phyloP scores from a whole-genome alignment of 2,329 filamentous ascomycete species.

The Aspergillus uvarum region DNA sequence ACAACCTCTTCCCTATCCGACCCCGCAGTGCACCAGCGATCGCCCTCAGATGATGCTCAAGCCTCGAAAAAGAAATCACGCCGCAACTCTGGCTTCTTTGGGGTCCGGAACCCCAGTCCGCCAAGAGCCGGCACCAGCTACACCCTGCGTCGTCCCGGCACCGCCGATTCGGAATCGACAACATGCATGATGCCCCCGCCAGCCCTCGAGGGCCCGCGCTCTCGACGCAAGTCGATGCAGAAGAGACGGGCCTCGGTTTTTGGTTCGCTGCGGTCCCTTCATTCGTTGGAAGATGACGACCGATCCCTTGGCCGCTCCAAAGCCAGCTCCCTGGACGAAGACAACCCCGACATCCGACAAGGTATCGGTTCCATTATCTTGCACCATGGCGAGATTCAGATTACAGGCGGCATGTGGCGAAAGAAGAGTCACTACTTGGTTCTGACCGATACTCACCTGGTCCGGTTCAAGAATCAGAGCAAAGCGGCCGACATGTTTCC shows the following conservation, averaged over 20 bases:
- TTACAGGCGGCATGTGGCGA: conserved; percentile 66
- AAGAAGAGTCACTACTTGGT: conserved; percentile 73
- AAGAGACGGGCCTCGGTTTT: conserved; percentile 57
- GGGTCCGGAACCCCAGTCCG: conserved; percentile 31
- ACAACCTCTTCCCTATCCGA: conserved; percentile 23
- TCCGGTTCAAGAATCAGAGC: conserved; percentile 66
- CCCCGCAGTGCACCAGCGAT: conserved; percentile 33
- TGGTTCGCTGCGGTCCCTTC: conserved; percentile 56
- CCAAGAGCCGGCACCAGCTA: conserved; percentile 18
- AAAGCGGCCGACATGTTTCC: conserved; percentile 66
- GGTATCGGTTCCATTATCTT: conserved; percentile 53
- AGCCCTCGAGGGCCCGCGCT: conserved; percentile 32
- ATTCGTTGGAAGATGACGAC: conserved; percentile 54
- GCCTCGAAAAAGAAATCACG: conserved; percentile 36
- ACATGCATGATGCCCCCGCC: conserved; percentile 24
- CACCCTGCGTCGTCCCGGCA: conserved; percentile 29
- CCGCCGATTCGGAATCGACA: conserved; percentile 28
- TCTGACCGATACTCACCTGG: conserved; percentile 65
- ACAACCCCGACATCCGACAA: conserved; percentile 35
- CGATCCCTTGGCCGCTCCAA: conserved; percentile 53
- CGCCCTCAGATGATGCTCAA: conserved; percentile 39
- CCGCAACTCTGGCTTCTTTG: conserved; percentile 43
- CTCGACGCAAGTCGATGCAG: conserved; percentile 45
- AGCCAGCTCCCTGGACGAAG: conserved; percentile 47
- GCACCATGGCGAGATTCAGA: conserved; percentile 69